These are phyloP conservation scores for Haberlea rhodopensis DNA, from an alignment of 257 asterid species.

Conservation along the genomic window DNA sequence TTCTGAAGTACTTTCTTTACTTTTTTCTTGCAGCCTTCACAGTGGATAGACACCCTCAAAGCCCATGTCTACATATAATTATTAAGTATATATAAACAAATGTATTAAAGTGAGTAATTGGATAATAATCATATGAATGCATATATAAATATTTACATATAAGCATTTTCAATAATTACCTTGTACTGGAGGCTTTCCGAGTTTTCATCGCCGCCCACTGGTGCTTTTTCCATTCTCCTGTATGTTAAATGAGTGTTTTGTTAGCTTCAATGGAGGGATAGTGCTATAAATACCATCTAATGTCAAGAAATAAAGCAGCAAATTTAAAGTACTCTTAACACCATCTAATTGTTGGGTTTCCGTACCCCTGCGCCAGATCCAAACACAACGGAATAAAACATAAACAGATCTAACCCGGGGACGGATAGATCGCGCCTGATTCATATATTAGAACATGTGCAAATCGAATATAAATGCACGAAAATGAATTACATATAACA, in stretches of 20 bases:
- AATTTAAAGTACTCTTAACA: not conserved
- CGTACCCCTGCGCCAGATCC: too few species aligned
- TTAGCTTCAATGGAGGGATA: slow-evolving; percentile 25
- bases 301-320: too few species aligned
- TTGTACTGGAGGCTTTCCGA: slow-evolving; percentile 48
- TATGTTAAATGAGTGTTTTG: slow-evolving; percentile 5
- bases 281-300: too few species aligned
- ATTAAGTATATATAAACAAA: not conserved
- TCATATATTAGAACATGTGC: too few species aligned
- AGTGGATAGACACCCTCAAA: slow-evolving; percentile 67
- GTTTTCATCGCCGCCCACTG: slow-evolving; percentile 27
- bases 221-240: slow-evolving; percentile 43
- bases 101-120: not conserved
- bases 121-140: not conserved
- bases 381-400: too few species aligned
- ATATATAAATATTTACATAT: not conserved
- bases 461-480: too few species aligned
- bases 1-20: slow-evolving; percentile 65
- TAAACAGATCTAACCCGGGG: too few species aligned
- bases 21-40: slow-evolving; percentile 72
- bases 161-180: slow-evolving; percentile 27
- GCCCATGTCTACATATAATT: slow-evolving; percentile 53
- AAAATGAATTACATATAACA: too few species aligned
- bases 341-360: too few species aligned
- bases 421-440: too few species aligned